Percentiles rank a stretch among this genome's conserved stretches.
phyloP scores from a whole-genome alignment of 1,284 basidiomycete genomes.

The Boletus smithii region DNA sequence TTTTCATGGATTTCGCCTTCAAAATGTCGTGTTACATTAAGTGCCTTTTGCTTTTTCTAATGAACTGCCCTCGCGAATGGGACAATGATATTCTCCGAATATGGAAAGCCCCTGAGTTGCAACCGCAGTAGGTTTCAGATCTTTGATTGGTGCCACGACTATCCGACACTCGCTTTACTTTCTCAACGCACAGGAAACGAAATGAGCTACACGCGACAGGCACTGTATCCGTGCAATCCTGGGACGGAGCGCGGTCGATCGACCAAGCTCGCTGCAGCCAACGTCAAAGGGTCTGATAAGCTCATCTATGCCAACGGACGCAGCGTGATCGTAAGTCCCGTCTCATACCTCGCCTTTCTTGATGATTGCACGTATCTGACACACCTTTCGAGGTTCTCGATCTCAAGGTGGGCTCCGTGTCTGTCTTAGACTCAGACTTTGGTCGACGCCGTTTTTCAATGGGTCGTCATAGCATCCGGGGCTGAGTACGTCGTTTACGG shows the following conservation, averaged over 20 bases:
- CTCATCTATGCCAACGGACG: constrained; percentile 86
- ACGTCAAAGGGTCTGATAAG: constrained; percentile 56
- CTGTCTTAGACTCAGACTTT: background rate
- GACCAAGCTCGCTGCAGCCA: constrained; percentile 81
- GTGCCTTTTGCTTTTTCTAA: constrained; percentile 3
- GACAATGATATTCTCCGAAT: constrained; percentile 7
- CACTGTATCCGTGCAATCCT: constrained; percentile 74
- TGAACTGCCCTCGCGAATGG: background rate
- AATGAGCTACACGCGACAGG: constrained; percentile 30
- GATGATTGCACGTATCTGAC: constrained; percentile 1
- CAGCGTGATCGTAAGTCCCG: constrained; percentile 71
- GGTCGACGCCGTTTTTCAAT: background rate
- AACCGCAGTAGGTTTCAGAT: constrained; percentile 15
- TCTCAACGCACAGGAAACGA: background rate
- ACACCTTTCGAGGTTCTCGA: constrained; percentile 52
- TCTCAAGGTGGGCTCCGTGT: constrained; percentile 41
- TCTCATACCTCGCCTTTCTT: background rate
- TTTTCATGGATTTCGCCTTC: no score
- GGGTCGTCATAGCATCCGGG: constrained; percentile 45
- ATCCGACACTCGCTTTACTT: constrained; percentile 1
- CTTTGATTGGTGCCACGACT: constrained; percentile 2
- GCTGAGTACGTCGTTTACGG: constrained; percentile 61
- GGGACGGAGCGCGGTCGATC: constrained; percentile 67
- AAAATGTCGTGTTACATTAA: constrained; percentile 4
- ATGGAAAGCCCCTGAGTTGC: constrained; percentile 19